Evolutionary conservation across 805 yeast species (phyloP), one percentile per base, ranked within the genome.

Genomic region (Lipomyces japonicus): DNA sequence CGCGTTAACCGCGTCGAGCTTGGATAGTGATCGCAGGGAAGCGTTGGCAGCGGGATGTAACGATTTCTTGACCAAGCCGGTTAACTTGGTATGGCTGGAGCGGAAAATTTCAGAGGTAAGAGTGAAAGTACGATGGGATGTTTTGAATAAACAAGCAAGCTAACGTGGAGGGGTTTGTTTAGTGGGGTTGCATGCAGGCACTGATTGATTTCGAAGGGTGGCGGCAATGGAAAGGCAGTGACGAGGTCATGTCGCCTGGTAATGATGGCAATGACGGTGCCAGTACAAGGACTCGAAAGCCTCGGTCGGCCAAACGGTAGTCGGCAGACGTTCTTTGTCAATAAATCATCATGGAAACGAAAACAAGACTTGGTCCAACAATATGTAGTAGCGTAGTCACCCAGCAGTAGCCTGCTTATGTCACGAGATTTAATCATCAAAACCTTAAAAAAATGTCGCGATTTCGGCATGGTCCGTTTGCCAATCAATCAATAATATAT

Each of bases 161-260:
- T n/a, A n/a, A n/a, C n/a, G n/a, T n/a, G n/a, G n/a, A n/a, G n/a
- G n/a, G n/a, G 12, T 7, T 28, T 34, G 60, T 64, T 35, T 97
- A 91, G 68, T 93, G 97, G 97, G 97, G 98, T 0, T 91, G 97
- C 68, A 91, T 91, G 97, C 98, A 91, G 69, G 97, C 97, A 0
- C 71, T 91, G 43, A 90, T 91, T 65, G 95, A 91, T 68, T 91
- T 85, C 67, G 96, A 93, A 65, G 91, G 95, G 34, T 93, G 97
- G 95, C 66, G 69, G 48, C 61, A 68, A 42, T 72, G 75, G 75
- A 59, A 57, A 37, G 62, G 50, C n/a, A 38, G 40, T 14, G 58
- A 53, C 32, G 59, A 48, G 4, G 49, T 39, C n/a, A n/a, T n/a
- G n/a, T n/a, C n/a, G n/a, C n/a, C n/a, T n/a, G n/a, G n/a, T n/a